Conservation (phyloP, 495 filamentous ascomycete genomes). For the Neurospora tetraspora region DNA sequence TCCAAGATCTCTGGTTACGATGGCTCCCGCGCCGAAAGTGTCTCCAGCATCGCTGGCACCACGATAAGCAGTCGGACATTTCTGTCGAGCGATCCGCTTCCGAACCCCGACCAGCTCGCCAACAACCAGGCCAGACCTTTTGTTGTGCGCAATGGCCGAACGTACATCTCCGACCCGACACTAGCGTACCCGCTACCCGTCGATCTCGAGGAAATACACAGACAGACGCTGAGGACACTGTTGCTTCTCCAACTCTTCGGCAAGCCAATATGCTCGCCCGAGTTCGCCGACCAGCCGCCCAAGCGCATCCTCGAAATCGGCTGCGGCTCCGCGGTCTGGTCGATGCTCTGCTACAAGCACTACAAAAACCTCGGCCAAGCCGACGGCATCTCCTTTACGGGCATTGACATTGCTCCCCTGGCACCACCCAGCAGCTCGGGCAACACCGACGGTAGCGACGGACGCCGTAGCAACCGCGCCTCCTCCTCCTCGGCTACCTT, state of each 20-base stretch:
- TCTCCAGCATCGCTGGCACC: slow-evolving; percentile 27
- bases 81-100: slow-evolving; percentile 23
- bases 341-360: slow-evolving; percentile 70
- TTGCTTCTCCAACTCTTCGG: slow-evolving; percentile 75
- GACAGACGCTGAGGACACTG: slow-evolving; percentile 76
- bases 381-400: slow-evolving; percentile 58
- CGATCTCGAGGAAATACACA: slow-evolving; percentile 78
- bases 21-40: slow-evolving; percentile 27
- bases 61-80: slow-evolving; percentile 26
- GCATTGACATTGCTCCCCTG: slow-evolving; percentile 72
- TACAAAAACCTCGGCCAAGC: slow-evolving; percentile 51
- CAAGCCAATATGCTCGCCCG: slow-evolving; percentile 64
- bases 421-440: slow-evolving; percentile 34
- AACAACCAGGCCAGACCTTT: slow-evolving; percentile 49
- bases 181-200: slow-evolving; percentile 76
- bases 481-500: slow-evolving; percentile 4
- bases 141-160: slow-evolving; percentile 62
- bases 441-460: not conserved
- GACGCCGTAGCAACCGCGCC: not conserved
- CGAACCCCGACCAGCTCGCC: slow-evolving; percentile 12
- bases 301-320: slow-evolving; percentile 74
- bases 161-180: slow-evolving; percentile 67
- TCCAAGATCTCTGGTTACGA: slow-evolving; percentile 12
- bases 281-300: slow-evolving; percentile 54
- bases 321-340: slow-evolving; percentile 87